Evolutionary conservation across 2,329 filamentous ascomycete genomes (phyloP).

Genomic region (Stromatinia cepivora): DNA sequence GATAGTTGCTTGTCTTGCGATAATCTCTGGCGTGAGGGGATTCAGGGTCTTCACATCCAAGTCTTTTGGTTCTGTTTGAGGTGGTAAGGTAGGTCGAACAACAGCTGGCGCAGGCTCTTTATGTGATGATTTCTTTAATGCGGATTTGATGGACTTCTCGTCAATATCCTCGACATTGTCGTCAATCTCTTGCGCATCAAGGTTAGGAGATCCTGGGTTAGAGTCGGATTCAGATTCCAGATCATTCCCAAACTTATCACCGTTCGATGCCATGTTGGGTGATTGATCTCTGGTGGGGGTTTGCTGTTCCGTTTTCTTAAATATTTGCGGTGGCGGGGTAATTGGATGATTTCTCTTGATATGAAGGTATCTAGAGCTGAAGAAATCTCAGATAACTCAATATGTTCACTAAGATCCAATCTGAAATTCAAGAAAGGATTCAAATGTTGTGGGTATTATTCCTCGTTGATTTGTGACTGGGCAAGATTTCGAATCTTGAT

Average conservation of each 20-base stretch:
- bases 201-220: conserved; percentile 58
- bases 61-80: conserved; percentile 89
- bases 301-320: conserved; percentile 19
- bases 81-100: conserved; percentile 69
- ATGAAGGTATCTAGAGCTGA: conserved; percentile 5
- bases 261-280: conserved; percentile 44
- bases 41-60: conserved; percentile 79
- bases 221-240: conserved; percentile 66
- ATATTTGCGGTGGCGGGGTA: conserved; percentile 28
- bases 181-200: conserved; percentile 54
- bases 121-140: conserved; percentile 75
- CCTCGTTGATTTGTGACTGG: conserved; percentile 6
- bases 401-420: not conserved
- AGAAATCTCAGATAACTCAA: conserved; percentile 6
- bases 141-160: conserved; percentile 75
- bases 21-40: conserved; percentile 93
- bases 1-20: conserved; percentile 95
- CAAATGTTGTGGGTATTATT: conserved; percentile 11
- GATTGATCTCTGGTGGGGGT: conserved; percentile 27
- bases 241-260: conserved; percentile 68
- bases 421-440: conserved; percentile 7
- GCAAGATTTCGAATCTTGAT: conserved; percentile 19
- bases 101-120: conserved; percentile 56
- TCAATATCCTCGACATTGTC: conserved; percentile 56
- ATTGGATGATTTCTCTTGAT: not conserved